phyloP scores from a whole-genome alignment of 257 asterid species.

The Solanum sitiens region DNA sequence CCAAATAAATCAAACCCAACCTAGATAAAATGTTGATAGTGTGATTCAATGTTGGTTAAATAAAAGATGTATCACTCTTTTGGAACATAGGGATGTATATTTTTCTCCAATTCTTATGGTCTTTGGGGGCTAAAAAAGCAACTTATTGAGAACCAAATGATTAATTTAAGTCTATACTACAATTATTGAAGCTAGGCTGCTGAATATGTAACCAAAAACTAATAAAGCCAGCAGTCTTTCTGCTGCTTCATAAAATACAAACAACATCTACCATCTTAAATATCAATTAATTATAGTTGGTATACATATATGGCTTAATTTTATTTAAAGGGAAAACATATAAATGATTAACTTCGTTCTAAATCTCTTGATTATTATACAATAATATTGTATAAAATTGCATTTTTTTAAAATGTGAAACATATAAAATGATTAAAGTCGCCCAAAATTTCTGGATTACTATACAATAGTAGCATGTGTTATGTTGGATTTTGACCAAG shows the following conservation, averaged over 20 bases:
- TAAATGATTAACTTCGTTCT: not conserved
- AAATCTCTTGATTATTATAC: not conserved
- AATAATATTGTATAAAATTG: not conserved
- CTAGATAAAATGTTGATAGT: too few species aligned
- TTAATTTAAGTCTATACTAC: not conserved
- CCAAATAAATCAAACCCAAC: not conserved
- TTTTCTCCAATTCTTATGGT: not conserved
- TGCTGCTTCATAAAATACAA: not conserved
- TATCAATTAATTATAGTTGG: not conserved
- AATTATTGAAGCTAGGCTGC: not conserved
- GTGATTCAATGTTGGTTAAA: not conserved
- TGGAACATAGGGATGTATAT: not conserved
- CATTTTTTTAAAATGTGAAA: not conserved
- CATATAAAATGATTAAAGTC: not conserved
- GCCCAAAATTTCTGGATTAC: not conserved
- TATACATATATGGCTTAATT: not conserved
- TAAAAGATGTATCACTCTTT: not conserved
- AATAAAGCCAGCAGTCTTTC: not conserved
- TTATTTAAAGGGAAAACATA: not conserved
- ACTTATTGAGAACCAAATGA: not conserved
- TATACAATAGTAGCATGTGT: not conserved
- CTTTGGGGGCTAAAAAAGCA: not conserved
- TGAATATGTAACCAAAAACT: not conserved
- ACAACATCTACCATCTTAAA: not conserved
- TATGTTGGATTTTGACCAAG: too few species aligned